Evolutionary conservation across 148 eudicot species (phyloP).

Genomic region (Vaccinium myrtillus): DNA sequence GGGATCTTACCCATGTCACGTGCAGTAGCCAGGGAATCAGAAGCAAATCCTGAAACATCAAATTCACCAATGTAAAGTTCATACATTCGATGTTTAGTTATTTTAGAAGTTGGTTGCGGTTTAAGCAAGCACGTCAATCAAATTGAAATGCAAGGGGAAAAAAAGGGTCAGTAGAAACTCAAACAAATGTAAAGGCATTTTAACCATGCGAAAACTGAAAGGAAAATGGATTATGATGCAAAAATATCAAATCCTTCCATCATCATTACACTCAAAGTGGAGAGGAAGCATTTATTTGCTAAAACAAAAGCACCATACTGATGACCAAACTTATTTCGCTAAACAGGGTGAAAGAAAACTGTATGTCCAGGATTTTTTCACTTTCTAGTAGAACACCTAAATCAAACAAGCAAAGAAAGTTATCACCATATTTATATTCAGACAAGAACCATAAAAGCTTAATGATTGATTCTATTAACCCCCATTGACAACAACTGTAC

Average conservation of each 20-base stretch:
- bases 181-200: neutral
- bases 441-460: neutral
- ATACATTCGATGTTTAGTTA: neutral
- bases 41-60: constrained; percentile 20
- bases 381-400: neutral
- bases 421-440: neutral
- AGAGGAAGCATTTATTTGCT: neutral
- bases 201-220: neutral
- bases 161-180: neutral
- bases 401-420: neutral
- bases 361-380: neutral
- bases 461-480: too few relatives aligned
- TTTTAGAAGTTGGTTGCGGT: neutral
- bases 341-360: neutral
- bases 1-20: constrained; percentile 18
- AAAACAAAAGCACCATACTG: constrained; percentile 1
- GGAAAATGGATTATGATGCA: too few relatives aligned
- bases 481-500: neutral
- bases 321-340: neutral
- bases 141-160: neutral
- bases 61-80: neutral
- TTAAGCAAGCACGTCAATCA: neutral
- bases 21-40: constrained; percentile 22
- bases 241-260: neutral
- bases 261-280: neutral